These are phyloP conservation scores for Arabis hirsuta DNA, from an alignment of 345 rosid species.

Conservation along the genomic window DNA sequence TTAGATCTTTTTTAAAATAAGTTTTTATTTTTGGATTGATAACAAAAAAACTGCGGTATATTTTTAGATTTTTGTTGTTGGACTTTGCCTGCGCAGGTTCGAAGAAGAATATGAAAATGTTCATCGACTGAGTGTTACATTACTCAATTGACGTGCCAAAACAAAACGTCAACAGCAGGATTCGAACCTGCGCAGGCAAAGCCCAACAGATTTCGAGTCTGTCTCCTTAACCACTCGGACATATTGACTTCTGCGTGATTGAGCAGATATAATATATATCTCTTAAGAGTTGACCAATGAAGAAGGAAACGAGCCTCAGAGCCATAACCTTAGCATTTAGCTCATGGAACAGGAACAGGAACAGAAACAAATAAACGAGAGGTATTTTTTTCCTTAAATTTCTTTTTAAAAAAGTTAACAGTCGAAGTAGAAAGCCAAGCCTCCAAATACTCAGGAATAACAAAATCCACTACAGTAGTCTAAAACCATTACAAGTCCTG, in stretches of 20 bases:
- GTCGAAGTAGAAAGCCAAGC: slow-evolving; percentile 1
- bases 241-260: slow-evolving; percentile 10
- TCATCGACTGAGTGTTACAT: no score
- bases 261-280: no score
- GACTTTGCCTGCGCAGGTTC: background rate
- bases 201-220: slow-evolving; percentile 99
- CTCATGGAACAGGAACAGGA: background rate
- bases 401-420: background rate
- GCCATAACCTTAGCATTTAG: background rate
- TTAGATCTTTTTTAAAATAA: background rate
- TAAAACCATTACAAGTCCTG: slow-evolving; percentile 8
- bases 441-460: slow-evolving; percentile 5
- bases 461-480: slow-evolving; percentile 6
- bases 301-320: background rate
- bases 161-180: slow-evolving; percentile 66
- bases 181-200: slow-evolving; percentile 99
- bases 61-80: slow-evolving; percentile 3
- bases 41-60: background rate
- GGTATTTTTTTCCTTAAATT: background rate
- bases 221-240: slow-evolving; percentile 64
- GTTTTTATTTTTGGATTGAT: background rate
- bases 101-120: no score
- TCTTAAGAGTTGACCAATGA: no score
- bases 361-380: background rate
- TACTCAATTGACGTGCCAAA: no score